Percentiles rank a stretch among this genome's conserved stretches.
Evolutionary conservation across 176 grass and related monocot species (phyloP).

Genomic region (Saccharum officinarum): DNA sequence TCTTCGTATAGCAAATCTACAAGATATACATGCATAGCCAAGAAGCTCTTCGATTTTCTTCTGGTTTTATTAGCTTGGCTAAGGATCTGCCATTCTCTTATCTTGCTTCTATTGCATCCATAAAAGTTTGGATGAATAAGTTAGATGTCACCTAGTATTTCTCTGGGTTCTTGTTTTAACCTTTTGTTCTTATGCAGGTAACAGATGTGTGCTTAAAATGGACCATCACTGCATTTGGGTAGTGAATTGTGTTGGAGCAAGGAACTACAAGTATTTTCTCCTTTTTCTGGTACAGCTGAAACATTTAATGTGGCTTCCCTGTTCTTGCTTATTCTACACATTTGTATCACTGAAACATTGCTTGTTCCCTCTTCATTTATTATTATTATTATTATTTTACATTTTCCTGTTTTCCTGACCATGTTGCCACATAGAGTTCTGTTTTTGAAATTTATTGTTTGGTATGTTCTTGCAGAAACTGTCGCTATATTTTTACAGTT

Average conservation of each 20-base stretch:
- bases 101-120: too few relatives aligned
- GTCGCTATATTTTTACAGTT: too few relatives aligned
- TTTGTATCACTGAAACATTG: too few relatives aligned
- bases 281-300: constrained; percentile 76
- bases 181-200: constrained; percentile 50
- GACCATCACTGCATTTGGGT: constrained; percentile 96
- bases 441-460: too few relatives aligned
- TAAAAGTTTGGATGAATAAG: not conserved
- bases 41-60: not conserved
- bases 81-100: constrained; percentile 3
- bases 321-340: too few relatives aligned
- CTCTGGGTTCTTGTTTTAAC: constrained; percentile 4
- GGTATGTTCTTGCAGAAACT: too few relatives aligned
- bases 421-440: too few relatives aligned
- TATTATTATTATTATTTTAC: too few relatives aligned
- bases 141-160: not conserved
- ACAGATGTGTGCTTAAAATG: constrained; percentile 92
- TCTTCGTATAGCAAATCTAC: not conserved
- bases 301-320: not conserved
- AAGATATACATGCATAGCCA: not conserved
- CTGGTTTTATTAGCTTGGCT: not conserved
- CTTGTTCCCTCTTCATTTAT: too few relatives aligned
- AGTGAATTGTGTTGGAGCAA: constrained; percentile 81
- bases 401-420: too few relatives aligned
- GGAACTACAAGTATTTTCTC: constrained; percentile 87